Conservation (phyloP, 164 flowering plant species). For the Vitis amurensis region DNA sequence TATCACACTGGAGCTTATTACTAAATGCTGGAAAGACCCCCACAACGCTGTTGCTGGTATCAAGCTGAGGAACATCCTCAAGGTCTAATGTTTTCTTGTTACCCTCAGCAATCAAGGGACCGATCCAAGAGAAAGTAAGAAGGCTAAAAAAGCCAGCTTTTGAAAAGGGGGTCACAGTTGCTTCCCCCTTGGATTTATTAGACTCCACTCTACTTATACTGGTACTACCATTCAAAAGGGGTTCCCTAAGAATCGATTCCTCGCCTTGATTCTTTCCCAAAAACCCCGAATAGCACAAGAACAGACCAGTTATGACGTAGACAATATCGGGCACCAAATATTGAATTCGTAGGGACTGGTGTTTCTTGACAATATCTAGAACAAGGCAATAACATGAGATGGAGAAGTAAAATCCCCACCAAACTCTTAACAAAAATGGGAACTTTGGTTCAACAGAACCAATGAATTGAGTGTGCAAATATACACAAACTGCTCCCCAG, state of each 20-base stretch:
- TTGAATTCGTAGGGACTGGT: constrained; percentile 18
- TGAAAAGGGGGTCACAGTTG: constrained; percentile 46
- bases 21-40: constrained; percentile 40
- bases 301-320: constrained; percentile 41
- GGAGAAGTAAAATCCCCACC: constrained; percentile 52
- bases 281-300: constrained; percentile 51
- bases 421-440: constrained; percentile 47
- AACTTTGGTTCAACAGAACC: constrained; percentile 33
- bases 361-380: constrained; percentile 34
- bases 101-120: constrained; percentile 53
- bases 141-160: constrained; percentile 47
- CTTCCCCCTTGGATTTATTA: constrained; percentile 28
- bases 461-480: constrained; percentile 29
- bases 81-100: constrained; percentile 57
- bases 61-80: constrained; percentile 71
- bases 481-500: constrained; percentile 51
- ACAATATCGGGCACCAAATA: constrained; percentile 44
- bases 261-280: constrained; percentile 27
- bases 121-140: constrained; percentile 66
- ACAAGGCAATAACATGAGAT: constrained; percentile 49
- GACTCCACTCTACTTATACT: constrained; percentile 11
- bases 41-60: constrained; percentile 37
- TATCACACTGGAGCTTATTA: constrained; percentile 39
- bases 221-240: constrained; percentile 51
- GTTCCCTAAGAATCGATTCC: constrained; percentile 41